Evolutionary conservation across 2,329 filamentous ascomycete species (phyloP).

Genomic region (Magnaporthiopsis poae): DNA sequence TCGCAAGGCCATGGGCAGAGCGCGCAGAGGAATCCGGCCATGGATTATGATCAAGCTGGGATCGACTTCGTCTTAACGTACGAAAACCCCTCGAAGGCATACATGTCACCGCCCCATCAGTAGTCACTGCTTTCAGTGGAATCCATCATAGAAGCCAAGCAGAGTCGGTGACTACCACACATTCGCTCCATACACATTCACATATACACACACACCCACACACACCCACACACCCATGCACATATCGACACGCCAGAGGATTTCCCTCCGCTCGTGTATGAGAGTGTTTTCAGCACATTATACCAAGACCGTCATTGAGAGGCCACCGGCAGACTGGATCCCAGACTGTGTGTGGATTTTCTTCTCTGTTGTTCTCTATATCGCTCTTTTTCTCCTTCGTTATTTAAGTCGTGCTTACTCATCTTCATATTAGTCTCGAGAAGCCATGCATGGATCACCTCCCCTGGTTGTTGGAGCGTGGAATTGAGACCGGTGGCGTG

Average conservation of each 20-base stretch:
- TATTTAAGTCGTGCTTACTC: background rate
- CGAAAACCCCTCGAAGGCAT: constrained; percentile 54
- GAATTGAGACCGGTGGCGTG: constrained; percentile 45
- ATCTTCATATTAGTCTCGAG: constrained; percentile 53
- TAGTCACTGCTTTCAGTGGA: constrained; percentile 16
- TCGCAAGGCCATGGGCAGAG: constrained; percentile 14
- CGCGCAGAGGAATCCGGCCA: constrained; percentile 27
- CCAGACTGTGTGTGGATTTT: background rate
- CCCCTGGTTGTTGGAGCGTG: constrained; percentile 61
- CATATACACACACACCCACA: background rate
- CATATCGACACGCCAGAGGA: constrained; percentile 4
- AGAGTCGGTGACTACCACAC: background rate
- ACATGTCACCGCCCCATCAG: constrained; percentile 54
- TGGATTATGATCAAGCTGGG: constrained; percentile 72
- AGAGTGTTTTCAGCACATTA: constrained; percentile 3
- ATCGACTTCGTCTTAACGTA: constrained; percentile 91
- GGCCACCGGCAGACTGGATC: background rate
- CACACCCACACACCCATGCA: background rate
- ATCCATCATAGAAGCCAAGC: background rate
- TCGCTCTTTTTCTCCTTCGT: background rate
- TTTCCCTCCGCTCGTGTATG: constrained; percentile 1
- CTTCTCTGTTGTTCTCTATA: background rate
- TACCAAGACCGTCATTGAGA: background rate
- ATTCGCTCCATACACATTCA: background rate
- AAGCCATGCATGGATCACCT: constrained; percentile 87